A percentile compares a stretch with the other conserved stretches of the same genome.
These are phyloP conservation scores for Eimeria maxima DNA, from an alignment of 169 alveolate genomes.

Conservation along the genomic window DNA sequence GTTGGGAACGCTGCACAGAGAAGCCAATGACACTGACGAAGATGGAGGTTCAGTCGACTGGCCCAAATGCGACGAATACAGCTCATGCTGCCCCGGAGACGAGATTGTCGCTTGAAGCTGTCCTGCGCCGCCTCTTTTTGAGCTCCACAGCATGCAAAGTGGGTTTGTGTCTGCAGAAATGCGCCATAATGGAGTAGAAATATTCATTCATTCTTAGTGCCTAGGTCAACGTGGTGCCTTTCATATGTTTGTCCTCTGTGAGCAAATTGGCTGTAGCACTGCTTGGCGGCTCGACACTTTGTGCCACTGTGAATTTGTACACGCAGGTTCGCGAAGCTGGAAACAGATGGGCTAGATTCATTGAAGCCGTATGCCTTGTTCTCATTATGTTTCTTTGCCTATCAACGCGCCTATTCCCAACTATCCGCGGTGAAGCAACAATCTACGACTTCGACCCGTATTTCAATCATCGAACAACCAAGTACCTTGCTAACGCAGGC, in stretches of 20 bases:
- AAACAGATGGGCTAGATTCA: slow-evolving; percentile 66
- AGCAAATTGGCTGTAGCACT: neutral
- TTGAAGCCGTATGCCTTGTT: slow-evolving; percentile 57
- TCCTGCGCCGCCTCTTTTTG: slow-evolving; percentile 46
- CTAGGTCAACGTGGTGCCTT: neutral
- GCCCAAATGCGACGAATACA: neutral
- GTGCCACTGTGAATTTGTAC: neutral
- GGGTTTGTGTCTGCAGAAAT: neutral
- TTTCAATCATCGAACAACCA: slow-evolving; percentile 98
- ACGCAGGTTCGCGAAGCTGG: slow-evolving; percentile 55
- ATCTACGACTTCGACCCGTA: slow-evolving; percentile 99
- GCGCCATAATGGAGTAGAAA: neutral
- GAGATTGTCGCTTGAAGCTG: slow-evolving; percentile 52
- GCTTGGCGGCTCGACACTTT: neutral
- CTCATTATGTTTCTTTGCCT: slow-evolving; percentile 83
- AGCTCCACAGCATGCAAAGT: slow-evolving; percentile 53
- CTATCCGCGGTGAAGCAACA: slow-evolving; percentile 97
- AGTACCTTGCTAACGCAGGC: slow-evolving; percentile 96
- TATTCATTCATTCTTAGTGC: neutral
- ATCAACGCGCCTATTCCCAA: slow-evolving; percentile 97
- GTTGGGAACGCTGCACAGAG: neutral
- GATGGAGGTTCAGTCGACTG: slow-evolving; percentile 35
- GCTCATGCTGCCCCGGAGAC: neutral
- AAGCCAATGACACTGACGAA: neutral
- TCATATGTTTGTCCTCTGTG: no score